Conservation (phyloP, 352 stramenopile genomes). For the Pythium phragmiticola region DNA sequence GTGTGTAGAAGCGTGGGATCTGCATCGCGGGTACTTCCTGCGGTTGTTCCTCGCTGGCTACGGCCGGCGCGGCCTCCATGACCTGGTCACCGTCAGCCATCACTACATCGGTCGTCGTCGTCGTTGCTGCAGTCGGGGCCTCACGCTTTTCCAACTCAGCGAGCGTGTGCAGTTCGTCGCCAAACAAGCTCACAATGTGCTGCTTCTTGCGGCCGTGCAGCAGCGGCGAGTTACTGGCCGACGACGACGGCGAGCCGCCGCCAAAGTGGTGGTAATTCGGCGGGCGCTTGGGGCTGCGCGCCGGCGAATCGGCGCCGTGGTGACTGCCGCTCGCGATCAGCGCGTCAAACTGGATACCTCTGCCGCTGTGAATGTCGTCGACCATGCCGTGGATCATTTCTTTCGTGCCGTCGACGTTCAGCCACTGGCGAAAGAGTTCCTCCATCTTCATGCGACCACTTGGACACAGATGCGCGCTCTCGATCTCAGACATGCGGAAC, state of each 20-base stretch:
- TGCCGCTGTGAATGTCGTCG: conserved; percentile 71
- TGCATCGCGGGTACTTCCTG: conserved; percentile 21
- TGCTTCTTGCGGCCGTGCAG: conserved; percentile 55
- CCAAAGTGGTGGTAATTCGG: conserved; percentile 80
- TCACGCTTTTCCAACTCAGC: conserved; percentile 49
- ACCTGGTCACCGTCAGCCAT: conserved; percentile 40
- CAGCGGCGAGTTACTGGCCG: conserved; percentile 35
- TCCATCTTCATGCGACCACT: conserved; percentile 87
- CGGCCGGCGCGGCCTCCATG: conserved; percentile 34
- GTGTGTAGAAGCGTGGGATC: conserved; percentile 74
- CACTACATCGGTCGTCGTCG: conserved; percentile 31
- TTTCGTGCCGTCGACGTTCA: conserved; percentile 83
- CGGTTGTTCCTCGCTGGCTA: conserved; percentile 11
- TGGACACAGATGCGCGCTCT: conserved; percentile 73
- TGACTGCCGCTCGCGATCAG: conserved; percentile 24
- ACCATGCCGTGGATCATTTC: conserved; percentile 85
- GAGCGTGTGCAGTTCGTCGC: conserved; percentile 59
- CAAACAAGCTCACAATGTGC: conserved; percentile 73
- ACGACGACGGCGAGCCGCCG: conserved; percentile 24
- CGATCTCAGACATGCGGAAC: conserved; percentile 78
- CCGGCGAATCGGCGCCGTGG: conserved; percentile 42
- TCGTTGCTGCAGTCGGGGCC: background rate
- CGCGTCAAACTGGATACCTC: conserved; percentile 52
- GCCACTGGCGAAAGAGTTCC: conserved; percentile 84
- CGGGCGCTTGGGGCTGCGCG: conserved; percentile 76